Evolutionary conservation across 768 basidiomycete species (phyloP), one percentile per base, ranked within the genome.

Genomic region (Obba rivulosa): DNA sequence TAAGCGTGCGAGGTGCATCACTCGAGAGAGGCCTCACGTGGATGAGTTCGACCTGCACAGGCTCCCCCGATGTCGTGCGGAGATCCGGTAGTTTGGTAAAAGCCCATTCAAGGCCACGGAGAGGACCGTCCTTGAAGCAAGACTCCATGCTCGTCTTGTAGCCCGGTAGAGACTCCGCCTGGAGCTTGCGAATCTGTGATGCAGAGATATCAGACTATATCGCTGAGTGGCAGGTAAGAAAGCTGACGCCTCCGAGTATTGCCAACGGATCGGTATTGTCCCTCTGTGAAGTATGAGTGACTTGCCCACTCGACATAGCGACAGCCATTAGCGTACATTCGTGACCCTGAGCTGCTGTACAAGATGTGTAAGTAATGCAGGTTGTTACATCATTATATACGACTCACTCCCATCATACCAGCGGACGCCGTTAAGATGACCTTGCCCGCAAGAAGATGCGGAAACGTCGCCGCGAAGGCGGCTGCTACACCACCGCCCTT

Each of bases 401-500:
- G 81, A 38, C 61, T 57, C 1, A 81, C 73, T 76, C 85, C 53
- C 11, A 56, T 38, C 34, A 50, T 43, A 3, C 89, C 88, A 1
- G 80, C 82, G 31, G 77, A 77, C 2, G 85, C 79, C 23, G 91
- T 72, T 13, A 92, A 70, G 11, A 77, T 75, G 11, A 87, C 68
- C 49, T 78, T 79, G 40, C 75, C 72, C 21, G 79, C 77, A 2
- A 88, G 79, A 11, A 91, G 73, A 41, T 82, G 72, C 4, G 88
- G 87, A 52, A 88, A 85, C 37, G 76, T 72, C 1, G 80, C 71
- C 0, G 79, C 74, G 52, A 91, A 89, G 1, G 85, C 78, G 5
- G 82, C 76, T 8, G 85, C 77, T 21, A 91, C 76, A 0, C 76
- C 86, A 23, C 87, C 88, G 4, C 87, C 88, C 86, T 86, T 38